Percentiles rank a stretch among this genome's conserved stretches.
Conservation (phyloP, 164 flowering plant species). For the Sextonia rubra region DNA sequence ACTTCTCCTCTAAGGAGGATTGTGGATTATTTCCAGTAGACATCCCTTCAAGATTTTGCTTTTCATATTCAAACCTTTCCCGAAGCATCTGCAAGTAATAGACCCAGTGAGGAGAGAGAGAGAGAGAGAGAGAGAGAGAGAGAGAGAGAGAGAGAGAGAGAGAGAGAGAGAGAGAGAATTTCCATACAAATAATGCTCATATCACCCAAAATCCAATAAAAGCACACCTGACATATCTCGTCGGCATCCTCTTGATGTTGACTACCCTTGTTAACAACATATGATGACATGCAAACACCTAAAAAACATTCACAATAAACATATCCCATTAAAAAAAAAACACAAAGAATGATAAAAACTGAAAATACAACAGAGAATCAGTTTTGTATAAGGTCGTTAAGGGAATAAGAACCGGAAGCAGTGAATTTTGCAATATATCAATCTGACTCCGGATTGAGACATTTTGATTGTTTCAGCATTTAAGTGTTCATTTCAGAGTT, state of each 20-base stretch:
- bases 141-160: too few relatives aligned
- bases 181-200: background rate
- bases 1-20: slow-evolving; percentile 8
- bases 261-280: slow-evolving; percentile 30
- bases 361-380: too few relatives aligned
- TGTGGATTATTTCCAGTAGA: slow-evolving; percentile 10
- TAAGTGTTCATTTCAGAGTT: too few relatives aligned
- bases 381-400: too few relatives aligned
- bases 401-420: too few relatives aligned
- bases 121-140: too few relatives aligned
- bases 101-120: background rate
- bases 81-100: slow-evolving; percentile 45
- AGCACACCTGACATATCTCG: slow-evolving; percentile 60
- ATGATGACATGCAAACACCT: slow-evolving; percentile 69
- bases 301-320: background rate
- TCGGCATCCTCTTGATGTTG: slow-evolving; percentile 33
- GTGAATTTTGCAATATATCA: too few relatives aligned
- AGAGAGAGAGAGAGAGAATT: background rate
- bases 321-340: background rate
- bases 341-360: too few relatives aligned
- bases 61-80: slow-evolving; percentile 50
- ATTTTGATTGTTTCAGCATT: too few relatives aligned
- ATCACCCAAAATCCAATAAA: background rate
- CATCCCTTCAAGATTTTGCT: slow-evolving; percentile 29
- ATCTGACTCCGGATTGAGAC: too few relatives aligned